Percentiles rank a stretch among this genome's conserved stretches.
phyloP scores from a whole-genome alignment of 2,329 filamentous ascomycete genomes.

The Trichoderma koningii region DNA sequence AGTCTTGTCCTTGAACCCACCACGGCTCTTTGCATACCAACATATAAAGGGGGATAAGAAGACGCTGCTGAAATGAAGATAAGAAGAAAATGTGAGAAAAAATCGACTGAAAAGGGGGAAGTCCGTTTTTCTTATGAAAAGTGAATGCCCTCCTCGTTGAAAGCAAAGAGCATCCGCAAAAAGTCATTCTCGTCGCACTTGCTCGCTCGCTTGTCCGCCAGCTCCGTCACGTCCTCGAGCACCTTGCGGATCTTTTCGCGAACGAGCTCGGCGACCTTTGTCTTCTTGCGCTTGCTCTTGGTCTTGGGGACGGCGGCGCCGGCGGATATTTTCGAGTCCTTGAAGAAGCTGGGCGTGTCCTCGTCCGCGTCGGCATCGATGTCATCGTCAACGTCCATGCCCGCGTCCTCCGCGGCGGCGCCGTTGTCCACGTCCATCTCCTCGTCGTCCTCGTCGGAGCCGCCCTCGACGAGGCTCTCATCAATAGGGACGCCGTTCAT shows the following conservation, averaged over 20 bases:
- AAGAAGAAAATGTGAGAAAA: not conserved
- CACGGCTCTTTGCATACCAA: not conserved
- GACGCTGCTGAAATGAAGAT: not conserved
- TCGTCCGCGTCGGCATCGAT: not conserved
- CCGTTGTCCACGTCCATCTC: constrained; percentile 46
- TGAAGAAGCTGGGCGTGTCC: constrained; percentile 75
- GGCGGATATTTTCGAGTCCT: constrained; percentile 55
- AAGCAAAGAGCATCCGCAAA: constrained; percentile 74
- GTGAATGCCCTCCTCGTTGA: constrained; percentile 91
- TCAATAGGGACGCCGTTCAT: constrained; percentile 80
- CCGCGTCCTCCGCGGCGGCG: constrained; percentile 49
- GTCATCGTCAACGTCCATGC: constrained; percentile 54
- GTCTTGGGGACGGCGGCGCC: constrained; percentile 53
- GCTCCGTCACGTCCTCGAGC: constrained; percentile 74
- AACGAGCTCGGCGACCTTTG: constrained; percentile 79
- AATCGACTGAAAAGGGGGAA: no score
- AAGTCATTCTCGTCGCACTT: constrained; percentile 95
- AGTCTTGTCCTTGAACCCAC: not conserved
- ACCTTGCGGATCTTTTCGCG: constrained; percentile 84
- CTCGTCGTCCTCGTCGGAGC: constrained; percentile 47
- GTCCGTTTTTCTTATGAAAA: constrained; percentile 61
- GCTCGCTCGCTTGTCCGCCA: constrained; percentile 78
- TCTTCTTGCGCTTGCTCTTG: constrained; percentile 72
- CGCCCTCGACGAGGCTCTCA: constrained; percentile 58
- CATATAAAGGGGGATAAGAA: not conserved